phyloP scores from a whole-genome alignment of 805 yeast species.

The Schwanniomyces yamadae region DNA sequence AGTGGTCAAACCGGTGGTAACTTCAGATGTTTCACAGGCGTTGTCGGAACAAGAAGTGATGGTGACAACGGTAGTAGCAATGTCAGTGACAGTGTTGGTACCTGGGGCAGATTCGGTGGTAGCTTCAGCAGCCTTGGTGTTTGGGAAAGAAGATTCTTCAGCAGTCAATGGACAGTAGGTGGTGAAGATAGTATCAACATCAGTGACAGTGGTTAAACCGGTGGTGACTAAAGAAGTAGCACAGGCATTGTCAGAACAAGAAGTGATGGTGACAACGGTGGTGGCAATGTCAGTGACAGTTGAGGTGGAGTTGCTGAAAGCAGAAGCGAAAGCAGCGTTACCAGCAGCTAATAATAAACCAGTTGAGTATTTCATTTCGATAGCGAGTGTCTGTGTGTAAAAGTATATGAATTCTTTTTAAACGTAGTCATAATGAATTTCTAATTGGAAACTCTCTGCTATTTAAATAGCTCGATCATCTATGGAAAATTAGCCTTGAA shows the following conservation, averaged over 20 bases:
- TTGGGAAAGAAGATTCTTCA: slow-evolving; percentile 11
- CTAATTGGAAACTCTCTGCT: too few relatives aligned
- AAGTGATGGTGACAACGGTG: slow-evolving; percentile 36
- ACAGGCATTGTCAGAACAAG: slow-evolving; percentile 35
- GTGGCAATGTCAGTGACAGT: slow-evolving; percentile 27
- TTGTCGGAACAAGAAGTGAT: slow-evolving; percentile 36
- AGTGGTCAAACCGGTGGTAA: slow-evolving; percentile 39
- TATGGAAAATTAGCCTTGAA: too few relatives aligned
- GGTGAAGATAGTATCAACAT: slow-evolving; percentile 32
- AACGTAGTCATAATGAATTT: too few relatives aligned
- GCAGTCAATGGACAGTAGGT: slow-evolving; percentile 35
- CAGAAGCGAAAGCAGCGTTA: slow-evolving; percentile 29
- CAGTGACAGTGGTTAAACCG: slow-evolving; percentile 37
- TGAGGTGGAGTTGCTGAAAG: slow-evolving; percentile 27
- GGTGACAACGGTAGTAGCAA: slow-evolving; percentile 32
- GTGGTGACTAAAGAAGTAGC: slow-evolving; percentile 28
- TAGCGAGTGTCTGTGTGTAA: too few relatives aligned
- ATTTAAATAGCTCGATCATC: too few relatives aligned
- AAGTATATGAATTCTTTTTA: too few relatives aligned
- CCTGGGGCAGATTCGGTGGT: slow-evolving; percentile 28
- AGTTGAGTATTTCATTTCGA: slow-evolving; percentile 39
- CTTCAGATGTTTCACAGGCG: slow-evolving; percentile 26
- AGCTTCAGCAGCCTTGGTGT: slow-evolving; percentile 22
- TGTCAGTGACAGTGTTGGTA: slow-evolving; percentile 27
- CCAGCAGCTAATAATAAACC: slow-evolving; percentile 25